phyloP scores from a whole-genome alignment of 176 grass and related monocot species.

The Eleusine indica region DNA sequence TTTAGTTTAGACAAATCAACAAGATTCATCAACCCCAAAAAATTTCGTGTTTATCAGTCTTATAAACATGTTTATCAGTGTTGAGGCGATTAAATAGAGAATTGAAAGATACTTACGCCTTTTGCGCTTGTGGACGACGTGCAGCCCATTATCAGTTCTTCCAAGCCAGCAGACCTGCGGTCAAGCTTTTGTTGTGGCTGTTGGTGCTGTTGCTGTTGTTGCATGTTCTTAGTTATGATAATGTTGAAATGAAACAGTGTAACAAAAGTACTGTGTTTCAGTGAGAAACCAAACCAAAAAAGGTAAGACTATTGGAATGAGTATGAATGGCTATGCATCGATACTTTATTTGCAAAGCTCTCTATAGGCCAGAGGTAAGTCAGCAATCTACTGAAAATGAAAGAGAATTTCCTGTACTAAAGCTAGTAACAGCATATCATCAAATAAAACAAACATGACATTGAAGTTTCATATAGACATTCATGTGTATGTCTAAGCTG shows the following conservation, averaged over 20 bases:
- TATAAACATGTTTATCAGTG: background rate
- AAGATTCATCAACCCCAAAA: background rate
- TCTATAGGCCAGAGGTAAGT: background rate
- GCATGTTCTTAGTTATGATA: conserved; percentile 57
- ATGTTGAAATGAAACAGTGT: conserved; percentile 45
- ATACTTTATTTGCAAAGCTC: background rate
- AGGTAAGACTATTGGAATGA: conserved; percentile 26
- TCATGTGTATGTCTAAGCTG: background rate
- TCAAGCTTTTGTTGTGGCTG: conserved; percentile 80
- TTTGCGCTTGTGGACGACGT: conserved; percentile 73
- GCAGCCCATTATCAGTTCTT: conserved; percentile 96
- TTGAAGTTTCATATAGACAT: background rate
- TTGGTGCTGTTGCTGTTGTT: conserved; percentile 42
- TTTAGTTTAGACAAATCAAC: background rate
- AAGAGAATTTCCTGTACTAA: conserved; percentile 17
- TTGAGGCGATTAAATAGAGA: conserved; percentile 21
- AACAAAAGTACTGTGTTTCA: conserved; percentile 46
- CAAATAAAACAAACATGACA: background rate
- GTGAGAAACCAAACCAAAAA: conserved; percentile 38
- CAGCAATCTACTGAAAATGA: background rate
- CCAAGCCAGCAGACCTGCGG: conserved; percentile 80
- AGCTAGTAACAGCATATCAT: background rate
- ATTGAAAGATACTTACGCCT: conserved; percentile 72
- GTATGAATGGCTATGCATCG: background rate
- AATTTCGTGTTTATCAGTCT: background rate